phyloP scores from a whole-genome alignment of 805 yeast species.

The Pichia gijzeniarum region DNA sequence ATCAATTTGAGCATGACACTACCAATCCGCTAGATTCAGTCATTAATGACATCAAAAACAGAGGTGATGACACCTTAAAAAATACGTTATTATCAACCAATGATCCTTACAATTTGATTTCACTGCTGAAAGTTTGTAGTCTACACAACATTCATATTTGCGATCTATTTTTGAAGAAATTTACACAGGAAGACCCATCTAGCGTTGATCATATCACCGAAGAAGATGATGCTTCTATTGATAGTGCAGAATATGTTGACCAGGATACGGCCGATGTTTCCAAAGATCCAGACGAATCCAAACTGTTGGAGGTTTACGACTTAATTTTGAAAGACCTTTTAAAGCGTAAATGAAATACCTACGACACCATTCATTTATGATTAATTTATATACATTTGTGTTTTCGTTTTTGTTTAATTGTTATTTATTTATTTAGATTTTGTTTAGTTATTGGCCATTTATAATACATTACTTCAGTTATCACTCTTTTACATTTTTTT shows the following conservation, averaged over 20 bases:
- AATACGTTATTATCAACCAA: conserved; percentile 6
- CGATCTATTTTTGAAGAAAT: conserved; percentile 14
- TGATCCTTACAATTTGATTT: conserved; percentile 18
- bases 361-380: not conserved
- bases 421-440: not conserved
- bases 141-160: conserved; percentile 8
- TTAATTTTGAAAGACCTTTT: conserved; percentile 22
- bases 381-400: not conserved
- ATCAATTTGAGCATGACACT: not conserved
- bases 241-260: conserved; percentile 6
- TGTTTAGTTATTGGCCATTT: not conserved
- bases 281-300: conserved; percentile 2
- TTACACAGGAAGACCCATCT: not conserved
- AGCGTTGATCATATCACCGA: not conserved
- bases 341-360: not conserved
- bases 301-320: conserved; percentile 20
- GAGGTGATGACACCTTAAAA: conserved; percentile 8
- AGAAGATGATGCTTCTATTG: conserved; percentile 11
- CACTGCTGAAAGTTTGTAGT: conserved; percentile 10
- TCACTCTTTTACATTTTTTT: too few species aligned
- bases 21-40: not conserved
- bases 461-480: too few species aligned
- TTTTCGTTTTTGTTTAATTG: not conserved
- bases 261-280: not conserved
- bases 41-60: conserved; percentile 5